Percentiles rank a stretch among this genome's conserved stretches.
Conservation (phyloP, 306 rosid species). For the Benincasa hispida region DNA sequence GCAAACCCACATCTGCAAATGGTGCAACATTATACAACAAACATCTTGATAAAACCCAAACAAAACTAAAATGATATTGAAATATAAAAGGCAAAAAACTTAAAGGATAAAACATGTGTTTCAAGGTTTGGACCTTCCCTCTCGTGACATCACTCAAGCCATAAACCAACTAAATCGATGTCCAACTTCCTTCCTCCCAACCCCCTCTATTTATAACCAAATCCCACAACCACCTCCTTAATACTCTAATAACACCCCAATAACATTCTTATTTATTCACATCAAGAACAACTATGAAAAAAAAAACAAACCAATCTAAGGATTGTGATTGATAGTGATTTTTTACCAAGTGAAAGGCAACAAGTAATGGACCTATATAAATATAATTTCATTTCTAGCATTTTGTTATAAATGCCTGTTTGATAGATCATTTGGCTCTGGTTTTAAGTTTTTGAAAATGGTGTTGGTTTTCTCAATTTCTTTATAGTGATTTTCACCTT, state of each 20-base stretch:
- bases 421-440: neutral
- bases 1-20: constrained; percentile 76
- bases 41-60: neutral
- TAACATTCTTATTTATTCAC: neutral
- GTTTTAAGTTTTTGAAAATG: neutral
- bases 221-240: no score
- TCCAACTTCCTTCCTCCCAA: no score
- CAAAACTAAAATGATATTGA: no score
- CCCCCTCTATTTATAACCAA: no score
- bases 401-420: neutral
- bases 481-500: no score
- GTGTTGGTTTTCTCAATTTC: neutral
- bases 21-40: neutral
- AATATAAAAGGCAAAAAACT: no score
- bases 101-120: no score
- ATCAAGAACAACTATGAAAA: neutral
- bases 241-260: no score
- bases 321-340: neutral
- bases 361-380: neutral
- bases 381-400: no score
- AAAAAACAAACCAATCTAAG: neutral
- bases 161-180: no score
- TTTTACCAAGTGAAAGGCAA: neutral
- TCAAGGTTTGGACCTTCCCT: no score
- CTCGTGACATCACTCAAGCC: no score